Percentiles rank a stretch among this genome's conserved stretches.
phyloP scores from a whole-genome alignment of 176 grass and related monocot species.

The Dactylis glomerata region DNA sequence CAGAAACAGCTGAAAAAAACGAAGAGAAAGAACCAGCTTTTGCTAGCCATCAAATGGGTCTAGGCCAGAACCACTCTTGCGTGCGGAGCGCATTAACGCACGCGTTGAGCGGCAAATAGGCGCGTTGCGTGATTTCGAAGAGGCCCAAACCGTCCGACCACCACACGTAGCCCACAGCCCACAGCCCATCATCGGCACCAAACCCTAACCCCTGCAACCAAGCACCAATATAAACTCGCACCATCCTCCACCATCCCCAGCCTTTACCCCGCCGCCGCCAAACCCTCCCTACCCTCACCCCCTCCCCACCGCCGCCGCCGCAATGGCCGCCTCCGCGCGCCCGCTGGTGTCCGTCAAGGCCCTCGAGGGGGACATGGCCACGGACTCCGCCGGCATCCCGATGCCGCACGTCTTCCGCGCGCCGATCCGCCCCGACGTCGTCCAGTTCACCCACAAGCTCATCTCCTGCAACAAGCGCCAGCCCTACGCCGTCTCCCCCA shows the following conservation, averaged over 20 bases:
- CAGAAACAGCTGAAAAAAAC: too few species aligned
- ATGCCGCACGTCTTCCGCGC: conserved; percentile 52
- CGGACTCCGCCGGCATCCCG: conserved; percentile 34
- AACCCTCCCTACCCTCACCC: not conserved
- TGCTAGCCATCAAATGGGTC: too few species aligned
- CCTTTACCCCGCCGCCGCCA: not conserved
- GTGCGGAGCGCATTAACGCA: too few species aligned
- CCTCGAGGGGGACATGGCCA: conserved; percentile 54
- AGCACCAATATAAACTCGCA: not conserved
- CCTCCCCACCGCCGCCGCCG: not conserved
- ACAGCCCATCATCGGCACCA: conserved; percentile 4
- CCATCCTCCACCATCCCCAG: not conserved
- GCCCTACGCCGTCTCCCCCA: conserved; percentile 72
- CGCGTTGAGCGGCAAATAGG: too few species aligned
- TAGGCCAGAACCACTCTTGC: too few species aligned
- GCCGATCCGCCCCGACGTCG: conserved; percentile 50
- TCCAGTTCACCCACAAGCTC: conserved; percentile 39
- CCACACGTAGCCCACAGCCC: not conserved
- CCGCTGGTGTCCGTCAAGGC: conserved; percentile 58
- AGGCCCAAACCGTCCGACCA: not conserved
- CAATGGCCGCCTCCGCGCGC: conserved; percentile 49
- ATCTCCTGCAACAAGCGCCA: conserved; percentile 77
- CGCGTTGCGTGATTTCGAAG: not conserved
- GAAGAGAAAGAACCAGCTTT: too few species aligned
- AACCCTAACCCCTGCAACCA: conserved; percentile 13